These are phyloP conservation scores for Hymenoscyphus salicellus DNA, from an alignment of 2,329 filamentous ascomycete species.

Conservation along the genomic window DNA sequence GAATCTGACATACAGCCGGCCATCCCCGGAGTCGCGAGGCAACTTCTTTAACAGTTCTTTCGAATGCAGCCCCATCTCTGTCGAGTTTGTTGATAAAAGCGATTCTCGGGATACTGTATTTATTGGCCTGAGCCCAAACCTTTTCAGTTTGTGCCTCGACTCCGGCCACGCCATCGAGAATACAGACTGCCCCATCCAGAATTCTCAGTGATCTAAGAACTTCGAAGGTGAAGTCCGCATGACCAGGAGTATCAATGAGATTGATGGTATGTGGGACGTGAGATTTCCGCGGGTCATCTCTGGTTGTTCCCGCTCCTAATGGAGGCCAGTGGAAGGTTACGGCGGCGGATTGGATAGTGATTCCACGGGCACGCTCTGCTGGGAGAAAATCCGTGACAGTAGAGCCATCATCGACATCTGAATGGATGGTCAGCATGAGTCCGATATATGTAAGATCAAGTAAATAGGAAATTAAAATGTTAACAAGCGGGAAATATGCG, in stretches of 20 bases:
- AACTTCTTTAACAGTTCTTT: constrained; percentile 80
- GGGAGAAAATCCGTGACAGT: constrained; percentile 97
- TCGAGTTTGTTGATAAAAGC: constrained; percentile 84
- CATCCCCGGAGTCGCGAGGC: constrained; percentile 75
- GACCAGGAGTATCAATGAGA: constrained; percentile 92
- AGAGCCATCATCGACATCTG: constrained; percentile 91
- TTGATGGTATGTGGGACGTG: constrained; percentile 70
- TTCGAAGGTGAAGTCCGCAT: constrained; percentile 97
- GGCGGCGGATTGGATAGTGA: constrained; percentile 95
- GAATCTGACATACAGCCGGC: constrained; percentile 91
- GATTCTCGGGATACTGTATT: constrained; percentile 79
- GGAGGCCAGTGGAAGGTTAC: constrained; percentile 94
- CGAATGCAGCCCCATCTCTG: constrained; percentile 77
- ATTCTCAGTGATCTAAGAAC: constrained; percentile 86
- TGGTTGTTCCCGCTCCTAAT: constrained; percentile 26
- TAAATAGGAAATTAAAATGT: not conserved
- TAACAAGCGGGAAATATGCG: too few species aligned
- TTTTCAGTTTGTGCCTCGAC: constrained; percentile 97
- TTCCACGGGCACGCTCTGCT: constrained; percentile 84
- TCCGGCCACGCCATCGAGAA: constrained; percentile 86
- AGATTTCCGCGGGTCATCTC: constrained; percentile 47
- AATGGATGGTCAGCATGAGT: constrained; percentile 6
- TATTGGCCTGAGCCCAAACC: constrained; percentile 87
- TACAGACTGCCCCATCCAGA: constrained; percentile 86
- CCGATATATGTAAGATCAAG: not conserved